Evolutionary conservation across 2,329 filamentous ascomycete genomes (phyloP).

Genomic region (Colletotrichum australisinense): DNA sequence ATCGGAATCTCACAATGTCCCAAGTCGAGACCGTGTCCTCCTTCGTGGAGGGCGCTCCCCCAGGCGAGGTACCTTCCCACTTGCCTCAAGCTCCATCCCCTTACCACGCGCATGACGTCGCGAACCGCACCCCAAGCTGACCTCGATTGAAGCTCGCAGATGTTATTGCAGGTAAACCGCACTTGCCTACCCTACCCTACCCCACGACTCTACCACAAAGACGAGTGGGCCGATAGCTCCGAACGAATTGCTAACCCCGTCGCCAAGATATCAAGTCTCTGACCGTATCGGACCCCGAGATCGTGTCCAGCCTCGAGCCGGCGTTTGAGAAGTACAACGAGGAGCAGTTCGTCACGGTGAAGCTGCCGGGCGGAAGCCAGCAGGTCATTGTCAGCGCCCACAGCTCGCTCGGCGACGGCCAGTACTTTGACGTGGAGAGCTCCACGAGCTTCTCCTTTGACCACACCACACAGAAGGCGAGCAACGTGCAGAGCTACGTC

Average conservation of each 20-base stretch:
- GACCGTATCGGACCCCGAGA: slow-evolving; percentile 74
- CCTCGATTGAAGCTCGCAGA: slow-evolving; percentile 75
- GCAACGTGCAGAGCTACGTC: slow-evolving; percentile 80
- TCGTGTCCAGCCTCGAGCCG: slow-evolving; percentile 79
- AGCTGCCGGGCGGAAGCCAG: slow-evolving; percentile 87
- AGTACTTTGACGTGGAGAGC: slow-evolving; percentile 92
- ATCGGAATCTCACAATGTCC: slow-evolving; percentile 43
- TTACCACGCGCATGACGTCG: slow-evolving; percentile 14
- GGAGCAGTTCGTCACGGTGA: slow-evolving; percentile 88
- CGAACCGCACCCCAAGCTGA: slow-evolving; percentile 37
- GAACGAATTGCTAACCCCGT: slow-evolving; percentile 18
- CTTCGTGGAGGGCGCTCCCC: slow-evolving; percentile 93
- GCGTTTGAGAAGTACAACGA: slow-evolving; percentile 97
- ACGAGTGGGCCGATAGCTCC: neutral
- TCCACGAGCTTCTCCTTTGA: slow-evolving; percentile 91
- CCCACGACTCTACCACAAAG: neutral
- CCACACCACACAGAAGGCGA: slow-evolving; percentile 88
- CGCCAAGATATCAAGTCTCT: slow-evolving; percentile 87
- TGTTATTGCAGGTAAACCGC: slow-evolving; percentile 80
- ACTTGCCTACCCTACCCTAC: neutral
- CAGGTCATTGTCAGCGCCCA: slow-evolving; percentile 85
- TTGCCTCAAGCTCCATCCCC: neutral
- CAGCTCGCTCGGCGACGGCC: slow-evolving; percentile 82
- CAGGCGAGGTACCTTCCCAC: slow-evolving; percentile 82
- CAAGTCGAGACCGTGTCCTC: slow-evolving; percentile 75